Conservation (phyloP, 1,284 basidiomycete species). For the Hymenochaete sp. region DNA sequence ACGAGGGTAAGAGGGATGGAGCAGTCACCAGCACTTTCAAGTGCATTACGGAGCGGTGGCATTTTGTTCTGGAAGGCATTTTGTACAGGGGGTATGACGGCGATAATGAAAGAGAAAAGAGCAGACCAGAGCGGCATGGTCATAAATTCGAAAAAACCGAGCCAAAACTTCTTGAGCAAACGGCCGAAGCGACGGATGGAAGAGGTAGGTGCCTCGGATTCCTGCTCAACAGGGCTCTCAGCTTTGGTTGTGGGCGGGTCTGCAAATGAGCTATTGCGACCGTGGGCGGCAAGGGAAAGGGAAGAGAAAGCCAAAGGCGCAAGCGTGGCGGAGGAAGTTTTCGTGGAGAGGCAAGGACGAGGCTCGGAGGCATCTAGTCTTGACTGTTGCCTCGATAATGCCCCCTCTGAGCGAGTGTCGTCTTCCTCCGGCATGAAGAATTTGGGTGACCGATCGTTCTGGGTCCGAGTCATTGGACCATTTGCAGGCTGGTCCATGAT, state of each 20-base stretch:
- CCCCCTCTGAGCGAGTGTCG: no score
- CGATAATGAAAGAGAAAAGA: conserved; percentile 70
- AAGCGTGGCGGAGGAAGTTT: conserved; percentile 5
- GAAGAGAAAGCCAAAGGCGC: no score
- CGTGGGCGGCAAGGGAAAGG: no score
- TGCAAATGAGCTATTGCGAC: no score
- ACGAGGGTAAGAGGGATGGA: conserved; percentile 86
- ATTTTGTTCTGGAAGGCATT: conserved; percentile 53
- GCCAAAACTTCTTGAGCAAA: conserved; percentile 28
- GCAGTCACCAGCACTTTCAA: conserved; percentile 67
- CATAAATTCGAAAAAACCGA: conserved; percentile 71
- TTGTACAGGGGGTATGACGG: conserved; percentile 71
- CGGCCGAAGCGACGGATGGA: conserved; percentile 27
- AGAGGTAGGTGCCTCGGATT: conserved; percentile 22
- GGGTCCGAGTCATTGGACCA: not conserved
- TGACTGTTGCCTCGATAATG: no score
- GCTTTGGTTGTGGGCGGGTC: not conserved
- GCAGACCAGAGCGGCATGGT: conserved; percentile 82
- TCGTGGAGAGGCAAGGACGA: conserved; percentile 1
- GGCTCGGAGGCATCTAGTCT: not conserved
- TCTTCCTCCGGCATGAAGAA: no score
- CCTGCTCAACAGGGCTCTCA: not conserved
- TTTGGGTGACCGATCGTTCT: not conserved
- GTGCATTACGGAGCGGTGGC: conserved; percentile 63
- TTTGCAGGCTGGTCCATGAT: not conserved